phyloP scores from a whole-genome alignment of 164 flowering plant genomes.

The Cinnamomum chago region DNA sequence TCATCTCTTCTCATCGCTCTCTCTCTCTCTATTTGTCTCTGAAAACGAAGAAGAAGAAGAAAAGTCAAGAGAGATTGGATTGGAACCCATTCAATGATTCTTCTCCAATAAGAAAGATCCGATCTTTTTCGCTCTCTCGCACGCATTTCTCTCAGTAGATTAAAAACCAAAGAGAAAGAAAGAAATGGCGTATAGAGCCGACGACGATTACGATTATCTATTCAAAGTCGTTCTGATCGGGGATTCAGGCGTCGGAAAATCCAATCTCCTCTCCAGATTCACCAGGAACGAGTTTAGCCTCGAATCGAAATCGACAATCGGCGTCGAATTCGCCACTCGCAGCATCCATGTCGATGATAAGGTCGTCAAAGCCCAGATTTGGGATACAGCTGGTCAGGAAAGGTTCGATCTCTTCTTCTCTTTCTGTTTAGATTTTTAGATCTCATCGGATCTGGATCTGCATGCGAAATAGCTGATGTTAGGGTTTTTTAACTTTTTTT shows the following conservation, averaged over 20 bases:
- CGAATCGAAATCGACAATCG: constrained; percentile 66
- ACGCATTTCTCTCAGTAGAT: neutral
- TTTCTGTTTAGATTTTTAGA: neutral
- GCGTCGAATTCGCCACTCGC: constrained; percentile 70
- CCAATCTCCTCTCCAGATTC: constrained; percentile 54
- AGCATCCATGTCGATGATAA: constrained; percentile 63
- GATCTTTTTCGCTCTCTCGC: neutral
- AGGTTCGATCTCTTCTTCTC: constrained; percentile 28
- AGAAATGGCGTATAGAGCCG: constrained; percentile 47
- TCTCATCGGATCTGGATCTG: neutral
- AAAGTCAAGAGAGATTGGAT: neutral
- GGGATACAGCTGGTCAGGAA: constrained; percentile 79
- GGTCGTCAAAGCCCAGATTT: constrained; percentile 74
- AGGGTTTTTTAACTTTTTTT: neutral
- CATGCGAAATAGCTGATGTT: neutral
- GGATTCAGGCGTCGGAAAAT: constrained; percentile 65
- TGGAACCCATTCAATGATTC: neutral
- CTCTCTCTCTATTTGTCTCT: neutral
- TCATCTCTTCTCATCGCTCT: no score
- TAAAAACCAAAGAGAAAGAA: neutral
- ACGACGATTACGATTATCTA: constrained; percentile 69
- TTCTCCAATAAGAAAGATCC: neutral
- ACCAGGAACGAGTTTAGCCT: constrained; percentile 62
- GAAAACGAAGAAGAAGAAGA: neutral
- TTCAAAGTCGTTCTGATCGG: constrained; percentile 75